Percentiles rank a stretch among this genome's conserved stretches.
Conservation (phyloP, 2,329 filamentous ascomycete species). For the Nemania sp. region DNA sequence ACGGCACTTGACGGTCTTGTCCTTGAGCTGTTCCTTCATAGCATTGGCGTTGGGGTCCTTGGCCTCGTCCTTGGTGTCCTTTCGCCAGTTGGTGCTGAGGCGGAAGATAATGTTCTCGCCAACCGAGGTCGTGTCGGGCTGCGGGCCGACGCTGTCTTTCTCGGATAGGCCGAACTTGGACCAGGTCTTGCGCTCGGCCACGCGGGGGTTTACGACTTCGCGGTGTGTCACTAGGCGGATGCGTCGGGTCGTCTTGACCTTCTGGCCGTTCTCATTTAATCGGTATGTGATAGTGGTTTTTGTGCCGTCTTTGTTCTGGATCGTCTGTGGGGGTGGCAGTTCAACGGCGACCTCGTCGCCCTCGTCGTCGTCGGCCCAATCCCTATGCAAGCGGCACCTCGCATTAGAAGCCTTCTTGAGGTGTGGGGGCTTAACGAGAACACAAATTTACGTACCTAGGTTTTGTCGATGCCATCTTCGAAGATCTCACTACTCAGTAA, state of each 20-base stretch:
- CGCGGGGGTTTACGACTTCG: slow-evolving; percentile 94
- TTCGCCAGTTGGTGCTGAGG: slow-evolving; percentile 93
- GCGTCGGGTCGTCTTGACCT: slow-evolving; percentile 96
- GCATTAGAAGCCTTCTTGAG: slow-evolving; percentile 19
- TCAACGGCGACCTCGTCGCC: slow-evolving; percentile 76
- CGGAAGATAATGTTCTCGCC: slow-evolving; percentile 99
- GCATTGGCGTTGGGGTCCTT: slow-evolving; percentile 78
- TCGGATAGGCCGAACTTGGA: slow-evolving; percentile 91
- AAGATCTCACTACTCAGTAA: background rate
- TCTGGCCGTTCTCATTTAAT: slow-evolving; percentile 92
- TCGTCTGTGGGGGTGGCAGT: slow-evolving; percentile 88
- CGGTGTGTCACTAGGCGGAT: slow-evolving; percentile 93
- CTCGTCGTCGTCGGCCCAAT: slow-evolving; percentile 98
- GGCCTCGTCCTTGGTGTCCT: slow-evolving; percentile 84
- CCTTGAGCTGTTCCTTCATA: slow-evolving; percentile 88
- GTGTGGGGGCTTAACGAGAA: background rate
- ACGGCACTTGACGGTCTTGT: slow-evolving; percentile 99
- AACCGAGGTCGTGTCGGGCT: slow-evolving; percentile 88
- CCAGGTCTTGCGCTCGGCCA: slow-evolving; percentile 95
- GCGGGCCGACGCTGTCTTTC: slow-evolving; percentile 85
- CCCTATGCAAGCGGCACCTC: slow-evolving; percentile 52
- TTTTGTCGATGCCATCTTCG: slow-evolving; percentile 45
- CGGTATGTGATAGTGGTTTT: slow-evolving; percentile 94
- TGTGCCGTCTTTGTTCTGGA: slow-evolving; percentile 97
- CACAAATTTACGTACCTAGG: slow-evolving; percentile 33